These are phyloP conservation scores for Fusarium agapanthi DNA, from an alignment of 2,329 filamentous ascomycete species.

Conservation along the genomic window DNA sequence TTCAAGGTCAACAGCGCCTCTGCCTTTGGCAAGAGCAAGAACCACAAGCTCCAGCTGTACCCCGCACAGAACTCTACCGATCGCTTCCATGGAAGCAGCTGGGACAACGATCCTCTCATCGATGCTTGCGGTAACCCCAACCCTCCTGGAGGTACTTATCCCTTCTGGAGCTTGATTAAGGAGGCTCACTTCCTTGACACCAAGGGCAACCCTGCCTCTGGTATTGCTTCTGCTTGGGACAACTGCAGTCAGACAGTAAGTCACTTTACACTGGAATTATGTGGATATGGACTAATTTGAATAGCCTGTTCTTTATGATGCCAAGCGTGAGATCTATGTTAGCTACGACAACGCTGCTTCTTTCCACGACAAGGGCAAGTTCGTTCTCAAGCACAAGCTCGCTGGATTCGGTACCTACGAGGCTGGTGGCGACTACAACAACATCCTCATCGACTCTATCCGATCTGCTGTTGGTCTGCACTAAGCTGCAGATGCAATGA, in stretches of 20 bases:
- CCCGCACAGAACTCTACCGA: slow-evolving; percentile 29
- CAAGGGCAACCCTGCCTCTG: slow-evolving; percentile 20
- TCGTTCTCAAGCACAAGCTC: slow-evolving; percentile 14
- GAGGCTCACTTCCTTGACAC: slow-evolving; percentile 26
- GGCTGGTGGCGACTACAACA: slow-evolving; percentile 35
- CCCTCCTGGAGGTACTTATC: slow-evolving; percentile 29
- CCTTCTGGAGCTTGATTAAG: slow-evolving; percentile 35
- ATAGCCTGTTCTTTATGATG: slow-evolving; percentile 27
- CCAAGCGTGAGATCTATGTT: slow-evolving; percentile 27
- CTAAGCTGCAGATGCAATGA: not conserved
- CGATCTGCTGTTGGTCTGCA: slow-evolving; percentile 19
- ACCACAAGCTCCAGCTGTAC: slow-evolving; percentile 18
- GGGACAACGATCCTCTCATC: slow-evolving; percentile 25
- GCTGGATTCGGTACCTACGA: slow-evolving; percentile 31
- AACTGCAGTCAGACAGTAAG: slow-evolving; percentile 34
- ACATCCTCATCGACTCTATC: slow-evolving; percentile 32
- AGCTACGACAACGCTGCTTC: slow-evolving; percentile 31
- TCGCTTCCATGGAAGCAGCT: slow-evolving; percentile 37
- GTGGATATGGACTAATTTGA: not conserved
- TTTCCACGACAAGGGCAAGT: slow-evolving; percentile 28
- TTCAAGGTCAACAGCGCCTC: slow-evolving; percentile 29
- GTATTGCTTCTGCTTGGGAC: slow-evolving; percentile 22
- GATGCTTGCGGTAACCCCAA: slow-evolving; percentile 27
- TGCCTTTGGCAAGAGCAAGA: not conserved
- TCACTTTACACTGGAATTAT: accelerated